These are phyloP conservation scores for Hyphodiscus hymeniophilus DNA, from an alignment of 495 filamentous ascomycete genomes.

Conservation along the genomic window DNA sequence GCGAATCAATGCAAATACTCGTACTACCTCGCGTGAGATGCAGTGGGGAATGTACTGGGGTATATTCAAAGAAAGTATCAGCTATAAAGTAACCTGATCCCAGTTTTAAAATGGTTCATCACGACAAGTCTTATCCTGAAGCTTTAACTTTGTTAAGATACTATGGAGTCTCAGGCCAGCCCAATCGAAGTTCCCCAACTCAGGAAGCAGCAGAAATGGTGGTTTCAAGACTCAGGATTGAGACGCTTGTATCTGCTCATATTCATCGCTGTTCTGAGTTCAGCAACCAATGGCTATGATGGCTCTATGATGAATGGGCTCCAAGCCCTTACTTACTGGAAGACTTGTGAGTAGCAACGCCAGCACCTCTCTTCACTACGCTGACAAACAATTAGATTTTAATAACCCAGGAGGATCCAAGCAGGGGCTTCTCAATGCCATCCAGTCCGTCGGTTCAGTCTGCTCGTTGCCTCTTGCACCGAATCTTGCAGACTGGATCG, in stretches of 20 bases:
- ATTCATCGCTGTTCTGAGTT: slow-evolving; percentile 22
- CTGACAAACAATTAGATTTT: slow-evolving; percentile 20
- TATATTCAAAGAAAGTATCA: too few species aligned
- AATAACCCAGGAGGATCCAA: slow-evolving; percentile 21
- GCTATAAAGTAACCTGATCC: too few species aligned
- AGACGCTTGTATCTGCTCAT: slow-evolving; percentile 28
- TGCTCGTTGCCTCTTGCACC: slow-evolving; percentile 29
- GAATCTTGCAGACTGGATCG: slow-evolving; percentile 34
- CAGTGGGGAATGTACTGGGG: too few species aligned
- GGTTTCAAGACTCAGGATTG: slow-evolving; percentile 22
- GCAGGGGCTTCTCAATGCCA: slow-evolving; percentile 24
- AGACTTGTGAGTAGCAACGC: not conserved
- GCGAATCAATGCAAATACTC: too few species aligned
- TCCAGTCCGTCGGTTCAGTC: slow-evolving; percentile 27
- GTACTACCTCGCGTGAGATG: too few species aligned
- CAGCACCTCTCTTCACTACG: too few species aligned
- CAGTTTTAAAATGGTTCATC: too few species aligned
- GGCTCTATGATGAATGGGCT: slow-evolving; percentile 3
- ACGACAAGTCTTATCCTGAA: too few species aligned
- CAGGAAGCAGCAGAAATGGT: too few species aligned
- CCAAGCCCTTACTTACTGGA: not conserved
- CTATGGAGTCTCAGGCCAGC: too few species aligned
- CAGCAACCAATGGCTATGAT: not conserved
- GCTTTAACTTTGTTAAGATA: too few species aligned
- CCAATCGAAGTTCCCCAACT: too few species aligned